Conservation (phyloP, 108 stramenopile genomes). For the Fistulifera pelliculosa region DNA sequence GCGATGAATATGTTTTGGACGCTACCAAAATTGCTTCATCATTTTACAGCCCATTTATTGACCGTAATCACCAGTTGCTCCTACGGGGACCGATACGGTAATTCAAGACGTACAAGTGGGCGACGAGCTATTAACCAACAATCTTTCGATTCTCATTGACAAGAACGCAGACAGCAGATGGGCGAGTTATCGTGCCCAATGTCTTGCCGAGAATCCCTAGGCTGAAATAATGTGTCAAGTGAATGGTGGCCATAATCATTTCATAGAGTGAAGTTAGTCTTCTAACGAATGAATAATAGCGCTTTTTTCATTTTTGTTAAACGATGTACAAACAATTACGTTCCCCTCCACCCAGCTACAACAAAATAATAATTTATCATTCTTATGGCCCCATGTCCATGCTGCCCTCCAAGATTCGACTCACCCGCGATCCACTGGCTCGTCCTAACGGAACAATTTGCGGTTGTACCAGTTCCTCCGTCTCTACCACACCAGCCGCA, state of each 20-base stretch:
- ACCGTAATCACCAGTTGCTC: background rate
- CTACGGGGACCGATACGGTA: background rate
- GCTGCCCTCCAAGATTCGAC: conserved; percentile 52
- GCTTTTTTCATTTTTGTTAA: too few species aligned
- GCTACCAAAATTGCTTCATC: background rate
- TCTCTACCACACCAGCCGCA: conserved; percentile 8
- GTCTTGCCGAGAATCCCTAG: too few species aligned
- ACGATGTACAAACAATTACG: too few species aligned
- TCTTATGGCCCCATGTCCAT: conserved; percentile 30
- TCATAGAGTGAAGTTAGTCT: too few species aligned
- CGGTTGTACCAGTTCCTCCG: background rate
- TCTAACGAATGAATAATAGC: too few species aligned
- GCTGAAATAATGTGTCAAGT: too few species aligned
- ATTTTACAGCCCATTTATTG: background rate
- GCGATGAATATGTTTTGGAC: background rate
- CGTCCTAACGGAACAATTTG: conserved; percentile 49
- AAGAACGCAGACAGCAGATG: too few species aligned
- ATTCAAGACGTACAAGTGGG: background rate
- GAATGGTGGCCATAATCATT: too few species aligned
- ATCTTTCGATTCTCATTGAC: too few species aligned
- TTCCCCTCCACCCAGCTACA: too few species aligned
- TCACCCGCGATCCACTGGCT: conserved; percentile 71
- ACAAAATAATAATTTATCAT: too few species aligned
- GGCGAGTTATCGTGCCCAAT: too few species aligned
- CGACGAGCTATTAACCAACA: background rate